phyloP scores from a whole-genome alignment of 176 grass and related monocot genomes.

The Tillandsia leiboldiana region DNA sequence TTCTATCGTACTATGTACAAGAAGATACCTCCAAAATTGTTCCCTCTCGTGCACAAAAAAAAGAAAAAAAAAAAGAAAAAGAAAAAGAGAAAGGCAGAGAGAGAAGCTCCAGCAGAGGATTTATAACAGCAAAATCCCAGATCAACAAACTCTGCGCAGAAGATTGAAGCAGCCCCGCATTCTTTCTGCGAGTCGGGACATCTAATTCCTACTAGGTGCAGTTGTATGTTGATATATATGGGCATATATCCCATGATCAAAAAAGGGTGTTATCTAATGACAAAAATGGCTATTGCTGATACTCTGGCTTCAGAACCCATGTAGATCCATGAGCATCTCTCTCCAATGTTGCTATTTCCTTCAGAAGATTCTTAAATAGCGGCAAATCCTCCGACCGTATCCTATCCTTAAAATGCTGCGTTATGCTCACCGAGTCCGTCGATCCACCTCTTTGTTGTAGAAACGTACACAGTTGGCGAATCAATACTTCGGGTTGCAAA shows the following conservation, averaged over 20 bases:
- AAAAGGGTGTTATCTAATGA: background rate
- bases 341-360: conserved; percentile 65
- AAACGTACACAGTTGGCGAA: conserved; percentile 69
- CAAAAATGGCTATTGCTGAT: conserved; percentile 22
- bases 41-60: background rate
- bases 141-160: background rate
- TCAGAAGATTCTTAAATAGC: conserved; percentile 76
- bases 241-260: background rate
- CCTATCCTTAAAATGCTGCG: conserved; percentile 60
- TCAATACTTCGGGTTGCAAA: conserved; percentile 62
- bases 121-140: background rate
- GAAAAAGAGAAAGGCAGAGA: background rate
- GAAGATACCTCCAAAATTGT: background rate
- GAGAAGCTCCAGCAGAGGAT: background rate
- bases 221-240: background rate
- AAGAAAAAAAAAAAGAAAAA: background rate
- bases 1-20: background rate
- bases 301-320: conserved; percentile 70
- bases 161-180: background rate
- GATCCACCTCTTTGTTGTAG: conserved; percentile 54
- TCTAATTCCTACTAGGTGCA: background rate
- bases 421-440: conserved; percentile 49
- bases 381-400: conserved; percentile 56
- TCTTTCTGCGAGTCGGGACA: background rate
- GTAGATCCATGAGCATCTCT: conserved; percentile 34